Percentiles rank a stretch among this genome's conserved stretches.
phyloP scores from a whole-genome alignment of 768 basidiomycete species.

The Lyophyllum semitale region DNA sequence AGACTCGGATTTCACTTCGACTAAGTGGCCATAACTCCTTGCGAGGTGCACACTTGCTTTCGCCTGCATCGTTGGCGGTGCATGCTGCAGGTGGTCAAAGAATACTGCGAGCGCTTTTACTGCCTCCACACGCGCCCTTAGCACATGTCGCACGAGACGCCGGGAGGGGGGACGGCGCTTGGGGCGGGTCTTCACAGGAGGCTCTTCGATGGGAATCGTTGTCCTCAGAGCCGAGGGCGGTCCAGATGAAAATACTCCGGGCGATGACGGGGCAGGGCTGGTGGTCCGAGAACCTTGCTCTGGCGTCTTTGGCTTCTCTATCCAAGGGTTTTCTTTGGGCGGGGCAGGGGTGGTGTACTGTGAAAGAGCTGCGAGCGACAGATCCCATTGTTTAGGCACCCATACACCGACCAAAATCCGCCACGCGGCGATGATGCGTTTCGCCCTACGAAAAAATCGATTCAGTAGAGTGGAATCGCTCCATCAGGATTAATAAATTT shows the following conservation, averaged over 20 bases:
- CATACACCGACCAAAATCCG: conserved; percentile 94
- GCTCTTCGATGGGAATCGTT: conserved; percentile 34
- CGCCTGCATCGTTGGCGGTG: conserved; percentile 38
- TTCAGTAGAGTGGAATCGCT: neutral
- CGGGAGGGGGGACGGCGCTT: conserved; percentile 69
- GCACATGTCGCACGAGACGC: conserved; percentile 84
- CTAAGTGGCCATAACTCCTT: conserved; percentile 47
- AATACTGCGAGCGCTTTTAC: conserved; percentile 73
- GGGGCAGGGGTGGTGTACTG: conserved; percentile 68
- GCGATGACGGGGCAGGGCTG: conserved; percentile 17
- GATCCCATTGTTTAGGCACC: conserved; percentile 83
- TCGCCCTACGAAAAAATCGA: conserved; percentile 58
- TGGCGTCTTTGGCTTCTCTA: conserved; percentile 47
- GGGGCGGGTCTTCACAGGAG: conserved; percentile 37
- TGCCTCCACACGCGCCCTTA: conserved; percentile 84
- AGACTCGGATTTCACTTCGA: conserved; percentile 33
- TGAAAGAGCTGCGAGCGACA: conserved; percentile 71
- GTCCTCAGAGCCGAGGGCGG: conserved; percentile 12
- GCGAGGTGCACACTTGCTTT: conserved; percentile 49
- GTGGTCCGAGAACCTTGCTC: conserved; percentile 19
- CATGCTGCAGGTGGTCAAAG: conserved; percentile 61
- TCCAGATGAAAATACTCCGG: conserved; percentile 19
- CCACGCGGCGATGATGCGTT: conserved; percentile 92
- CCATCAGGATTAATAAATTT: conserved; percentile 22
- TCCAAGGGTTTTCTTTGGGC: conserved; percentile 74